Conservation (phyloP, 257 asterid genomes). For the Eucommia ulmoides region DNA sequence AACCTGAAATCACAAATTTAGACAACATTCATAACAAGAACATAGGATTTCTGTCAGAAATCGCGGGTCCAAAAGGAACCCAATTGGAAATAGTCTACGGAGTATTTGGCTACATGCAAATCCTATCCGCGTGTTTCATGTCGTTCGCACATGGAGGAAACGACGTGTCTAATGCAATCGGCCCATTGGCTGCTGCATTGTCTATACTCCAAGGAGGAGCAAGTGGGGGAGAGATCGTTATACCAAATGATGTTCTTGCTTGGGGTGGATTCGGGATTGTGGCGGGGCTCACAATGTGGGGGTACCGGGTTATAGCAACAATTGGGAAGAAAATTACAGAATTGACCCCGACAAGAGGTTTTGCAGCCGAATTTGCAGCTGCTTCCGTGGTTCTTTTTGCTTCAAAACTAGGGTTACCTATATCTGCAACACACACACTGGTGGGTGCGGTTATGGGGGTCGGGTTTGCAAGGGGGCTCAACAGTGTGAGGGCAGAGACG, state of each 20-base stretch:
- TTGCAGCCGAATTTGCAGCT: constrained; percentile 96
- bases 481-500: constrained; percentile 78
- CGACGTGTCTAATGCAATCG: constrained; percentile 88
- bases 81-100: constrained; percentile 81
- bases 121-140: constrained; percentile 92
- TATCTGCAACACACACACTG: constrained; percentile 86
- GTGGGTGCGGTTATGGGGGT: constrained; percentile 99
- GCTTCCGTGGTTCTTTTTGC: constrained; percentile 84
- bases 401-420: constrained; percentile 78
- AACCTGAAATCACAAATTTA: too few relatives aligned
- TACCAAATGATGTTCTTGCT: constrained; percentile 73
- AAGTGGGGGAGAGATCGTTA: constrained; percentile 46
- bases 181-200: constrained; percentile 84
- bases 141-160: constrained; percentile 98
- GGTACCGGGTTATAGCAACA: constrained; percentile 76
- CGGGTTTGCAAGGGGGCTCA: constrained; percentile 86
- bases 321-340: constrained; percentile 93
- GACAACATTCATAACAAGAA: constrained; percentile 16
- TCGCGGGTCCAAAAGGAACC: constrained; percentile 90
- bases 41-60: constrained; percentile 63
- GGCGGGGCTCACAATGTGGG: constrained; percentile 86
- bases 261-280: constrained; percentile 98
- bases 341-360: constrained; percentile 83
- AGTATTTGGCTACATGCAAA: constrained; percentile 88
- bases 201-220: constrained; percentile 72